Evolutionary conservation across 257 asterid species (phyloP).

Genomic region (Eustoma russellianum): DNA sequence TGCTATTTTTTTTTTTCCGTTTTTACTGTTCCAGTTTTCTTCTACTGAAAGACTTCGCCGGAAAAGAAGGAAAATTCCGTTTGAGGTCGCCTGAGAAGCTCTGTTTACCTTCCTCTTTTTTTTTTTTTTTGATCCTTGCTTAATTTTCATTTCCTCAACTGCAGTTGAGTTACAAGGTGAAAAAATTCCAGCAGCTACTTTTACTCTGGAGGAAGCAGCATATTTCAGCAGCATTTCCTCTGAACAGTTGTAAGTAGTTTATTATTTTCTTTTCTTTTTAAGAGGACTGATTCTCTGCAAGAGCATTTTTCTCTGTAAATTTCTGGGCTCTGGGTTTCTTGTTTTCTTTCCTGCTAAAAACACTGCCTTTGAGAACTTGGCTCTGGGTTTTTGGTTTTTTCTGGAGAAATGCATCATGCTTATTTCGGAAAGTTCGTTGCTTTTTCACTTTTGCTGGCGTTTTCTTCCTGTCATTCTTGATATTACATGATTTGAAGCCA

Average conservation of each 20-base stretch:
- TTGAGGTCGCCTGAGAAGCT: conserved; percentile 7
- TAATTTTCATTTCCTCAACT: background rate
- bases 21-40: conserved; percentile 8
- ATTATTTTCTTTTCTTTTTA: too few relatives aligned
- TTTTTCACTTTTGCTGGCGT: background rate
- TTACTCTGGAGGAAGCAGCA: conserved; percentile 8
- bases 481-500: background rate
- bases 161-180: background rate
- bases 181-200: background rate
- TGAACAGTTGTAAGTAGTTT: too few relatives aligned
- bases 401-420: background rate
- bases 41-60: background rate
- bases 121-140: background rate
- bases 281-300: too few relatives aligned
- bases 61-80: conserved; percentile 2
- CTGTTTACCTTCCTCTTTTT: too few relatives aligned
- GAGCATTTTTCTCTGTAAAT: too few relatives aligned
- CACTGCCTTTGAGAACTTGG: background rate
- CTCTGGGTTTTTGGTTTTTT: background rate
- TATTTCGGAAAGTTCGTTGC: background rate
- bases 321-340: background rate
- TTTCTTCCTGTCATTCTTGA: conserved; percentile 3
- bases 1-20: conserved; percentile 2
- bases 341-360: conserved; percentile 17
- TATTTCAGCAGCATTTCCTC: conserved; percentile 1